These are phyloP conservation scores for Pseudomonodictys pantanalensis DNA, from an alignment of 495 filamentous ascomycete species.

Conservation along the genomic window DNA sequence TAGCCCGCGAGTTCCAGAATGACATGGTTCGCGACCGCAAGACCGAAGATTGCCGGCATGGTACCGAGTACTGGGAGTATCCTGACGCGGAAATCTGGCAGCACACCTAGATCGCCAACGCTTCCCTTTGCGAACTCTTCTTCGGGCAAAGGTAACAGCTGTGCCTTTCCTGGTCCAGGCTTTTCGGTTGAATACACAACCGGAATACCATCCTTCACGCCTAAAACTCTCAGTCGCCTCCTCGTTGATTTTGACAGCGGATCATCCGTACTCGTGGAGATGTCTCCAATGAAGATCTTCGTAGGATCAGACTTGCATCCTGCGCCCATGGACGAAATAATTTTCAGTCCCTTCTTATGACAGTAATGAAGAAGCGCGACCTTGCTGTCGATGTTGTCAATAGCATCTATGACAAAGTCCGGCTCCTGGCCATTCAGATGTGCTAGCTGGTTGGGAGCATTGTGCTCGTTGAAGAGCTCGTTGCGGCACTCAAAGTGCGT, in stretches of 20 bases:
- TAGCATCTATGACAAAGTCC: slow-evolving; percentile 91
- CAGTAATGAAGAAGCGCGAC: slow-evolving; percentile 90
- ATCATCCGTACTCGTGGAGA: slow-evolving; percentile 84
- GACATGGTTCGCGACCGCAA: slow-evolving; percentile 84
- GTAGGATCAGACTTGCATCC: slow-evolving; percentile 98
- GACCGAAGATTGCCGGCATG: slow-evolving; percentile 95
- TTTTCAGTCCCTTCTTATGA: slow-evolving; percentile 65
- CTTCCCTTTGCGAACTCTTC: slow-evolving; percentile 87
- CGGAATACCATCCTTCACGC: slow-evolving; percentile 80
- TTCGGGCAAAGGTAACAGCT: slow-evolving; percentile 78
- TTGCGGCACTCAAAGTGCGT: slow-evolving; percentile 81
- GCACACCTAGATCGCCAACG: slow-evolving; percentile 78
- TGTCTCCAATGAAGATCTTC: slow-evolving; percentile 85
- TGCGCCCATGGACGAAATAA: slow-evolving; percentile 95
- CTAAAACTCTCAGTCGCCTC: slow-evolving; percentile 70
- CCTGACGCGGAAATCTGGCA: slow-evolving; percentile 88
- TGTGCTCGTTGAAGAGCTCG: slow-evolving; percentile 72
- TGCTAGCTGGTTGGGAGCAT: slow-evolving; percentile 62
- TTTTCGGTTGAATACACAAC: slow-evolving; percentile 93
- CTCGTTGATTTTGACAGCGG: slow-evolving; percentile 82
- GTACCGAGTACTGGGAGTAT: slow-evolving; percentile 94
- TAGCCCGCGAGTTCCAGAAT: slow-evolving; percentile 84
- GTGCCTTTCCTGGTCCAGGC: slow-evolving; percentile 85
- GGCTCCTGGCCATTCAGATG: slow-evolving; percentile 66
- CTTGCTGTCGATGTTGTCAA: slow-evolving; percentile 97